Evolutionary conservation across 768 basidiomycete species (phyloP), one percentile per base, ranked within the genome.

Genomic region (Hericium erinaceus): DNA sequence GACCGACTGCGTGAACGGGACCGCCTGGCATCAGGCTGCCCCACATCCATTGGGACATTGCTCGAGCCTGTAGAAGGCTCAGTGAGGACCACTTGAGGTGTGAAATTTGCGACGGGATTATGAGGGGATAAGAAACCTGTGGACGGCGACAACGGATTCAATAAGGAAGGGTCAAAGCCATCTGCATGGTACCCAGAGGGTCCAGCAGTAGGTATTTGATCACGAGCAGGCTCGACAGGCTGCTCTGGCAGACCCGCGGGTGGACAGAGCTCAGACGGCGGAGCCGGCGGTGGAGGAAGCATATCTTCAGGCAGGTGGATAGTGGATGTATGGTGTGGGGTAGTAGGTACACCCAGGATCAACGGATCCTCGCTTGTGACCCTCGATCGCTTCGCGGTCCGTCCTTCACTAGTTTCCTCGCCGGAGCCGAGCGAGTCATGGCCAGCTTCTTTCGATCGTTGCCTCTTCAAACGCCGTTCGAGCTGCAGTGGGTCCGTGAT

Each of bases 401-500:
- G 63, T 18, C 58, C 58, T 22, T 63, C 58, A 39, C 56, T 57
- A 0, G 13, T 55, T 57, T 64, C 64, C 18, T 61, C 62, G 46
- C 64, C 64, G 13, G 64, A 64, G 54, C 24, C 60, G 26, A 59
- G 60, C n/a, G 60, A 61, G 16, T 70, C 69, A 4, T 55, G 57
- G 41, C 67, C 64, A 2, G 66, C 60, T 61, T 79, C 77, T 67
- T 75, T 78, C 10, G 75, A 75, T 33, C 88, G 78, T 64, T 91
- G 79, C 70, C 57, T 79, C 78, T 54, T 80, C 75, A 52, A 67
- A 74, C 48, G 72, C 75, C 91, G 78, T 70, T 92, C 91, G 7
- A 93, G 74, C 64, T 81, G 78, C 26, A 82, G 77, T 15, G 87
- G 85, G 65, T 91, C 91, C 2, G 87, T 89, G 57, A 90, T 86